These are phyloP conservation scores for Fraxinus greggii DNA, from an alignment of 305 asterid species.

Conservation along the genomic window DNA sequence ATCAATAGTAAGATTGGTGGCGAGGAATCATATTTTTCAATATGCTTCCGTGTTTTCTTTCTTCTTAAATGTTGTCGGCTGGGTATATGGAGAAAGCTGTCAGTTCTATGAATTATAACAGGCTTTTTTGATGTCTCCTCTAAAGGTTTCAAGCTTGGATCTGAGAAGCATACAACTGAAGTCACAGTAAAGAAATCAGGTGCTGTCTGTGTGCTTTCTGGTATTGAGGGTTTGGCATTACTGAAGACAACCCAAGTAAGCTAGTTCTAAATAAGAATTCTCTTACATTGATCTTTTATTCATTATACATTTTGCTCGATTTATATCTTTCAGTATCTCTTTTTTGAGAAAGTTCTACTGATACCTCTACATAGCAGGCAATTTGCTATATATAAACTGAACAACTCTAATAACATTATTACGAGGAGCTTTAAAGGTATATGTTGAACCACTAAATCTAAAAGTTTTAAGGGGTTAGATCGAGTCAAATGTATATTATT, in stretches of 20 bases:
- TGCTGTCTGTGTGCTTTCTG: constrained; percentile 63
- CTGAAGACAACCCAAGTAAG: constrained; percentile 93
- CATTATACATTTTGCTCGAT: constrained; percentile 3
- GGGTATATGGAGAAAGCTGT: neutral
- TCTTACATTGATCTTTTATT: constrained; percentile 9
- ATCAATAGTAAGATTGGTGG: constrained; percentile 12
- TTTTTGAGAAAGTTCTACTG: neutral
- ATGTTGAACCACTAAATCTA: neutral
- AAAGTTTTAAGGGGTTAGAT: neutral
- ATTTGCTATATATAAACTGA: neutral
- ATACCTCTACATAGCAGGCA: neutral
- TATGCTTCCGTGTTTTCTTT: neutral
- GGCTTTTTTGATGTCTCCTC: constrained; percentile 12
- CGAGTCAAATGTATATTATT: neutral
- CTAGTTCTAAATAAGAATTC: constrained; percentile 9
- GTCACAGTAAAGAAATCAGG: constrained; percentile 67
- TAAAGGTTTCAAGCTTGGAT: constrained; percentile 88
- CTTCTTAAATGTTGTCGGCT: neutral
- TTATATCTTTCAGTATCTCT: neutral
- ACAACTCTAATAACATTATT: neutral
- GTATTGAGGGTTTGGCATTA: constrained; percentile 73
- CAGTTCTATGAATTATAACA: neutral
- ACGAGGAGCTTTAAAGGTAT: neutral
- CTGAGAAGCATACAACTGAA: constrained; percentile 89
- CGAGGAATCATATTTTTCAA: constrained; percentile 6